Base-by-base conservation (phyloP, 2,329 filamentous ascomycete species). In the Cordyceps farinosa region DNA sequence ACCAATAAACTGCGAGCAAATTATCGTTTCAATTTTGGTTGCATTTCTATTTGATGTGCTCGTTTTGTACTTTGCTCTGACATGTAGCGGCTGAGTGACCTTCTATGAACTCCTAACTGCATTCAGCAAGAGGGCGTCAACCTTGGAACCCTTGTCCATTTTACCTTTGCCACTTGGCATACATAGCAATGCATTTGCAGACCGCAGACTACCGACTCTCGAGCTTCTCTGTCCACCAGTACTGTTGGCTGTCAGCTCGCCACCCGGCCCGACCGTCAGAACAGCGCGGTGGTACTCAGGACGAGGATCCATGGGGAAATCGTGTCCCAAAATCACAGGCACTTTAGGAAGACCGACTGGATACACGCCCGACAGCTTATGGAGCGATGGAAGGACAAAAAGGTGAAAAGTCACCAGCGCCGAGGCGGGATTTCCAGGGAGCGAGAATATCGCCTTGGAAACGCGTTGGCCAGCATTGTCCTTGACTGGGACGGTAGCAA, bases 371-470 rank as follows among this genome's bases (percentile, higher is more conserved):
- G 87, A 83, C 69, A 90, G 82, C 68, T 90, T 87, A 71, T 96
- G 92, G 64, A 99, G 78, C 0, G 90, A 87, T 0, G 95, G 95
- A 11, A 99, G 81, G 9, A 98, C 92, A 75, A 99, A 98, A 1
- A 99, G 84, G 71, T 98, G 91, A 70, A 96, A 92, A 0, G 94
- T 96, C 10, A 98, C 95, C 2, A 97, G 82, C 0, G 95, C 94
- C 2, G 90, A 95, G 2, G 94, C 95, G 0, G 95, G 95, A 73
- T 99, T 99, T 0, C 95, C 95, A 0, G 95, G 95, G 0, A 99
- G 82, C 0, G 91, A 91, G 77, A 99, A 99, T 67, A 99, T 86
- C 64, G 89, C 82, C 72, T 90, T 92, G 1, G 78, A 79, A 30
- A 86, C 75, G 52, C 87, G 82, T 47, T 84, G 79, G 27, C 87